Percentiles rank a stretch among this genome's conserved stretches.
Evolutionary conservation across 305 asterid genomes (phyloP).

Genomic region (Plantago rigida): DNA sequence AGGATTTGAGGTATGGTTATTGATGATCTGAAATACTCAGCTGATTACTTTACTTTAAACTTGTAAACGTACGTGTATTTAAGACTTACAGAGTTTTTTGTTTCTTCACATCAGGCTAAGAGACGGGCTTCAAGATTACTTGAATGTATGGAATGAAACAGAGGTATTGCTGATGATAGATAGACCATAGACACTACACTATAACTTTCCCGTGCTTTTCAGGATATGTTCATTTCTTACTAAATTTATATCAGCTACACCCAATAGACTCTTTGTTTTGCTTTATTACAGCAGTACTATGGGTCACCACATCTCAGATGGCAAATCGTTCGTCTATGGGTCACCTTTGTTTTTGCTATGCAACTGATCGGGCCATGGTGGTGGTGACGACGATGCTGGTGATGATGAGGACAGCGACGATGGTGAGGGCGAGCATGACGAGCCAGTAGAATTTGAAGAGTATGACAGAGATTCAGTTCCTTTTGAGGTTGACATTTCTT

Average conservation of each 20-base stretch:
- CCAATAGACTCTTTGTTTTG: too few relatives aligned
- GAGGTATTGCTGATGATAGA: constrained; percentile 36
- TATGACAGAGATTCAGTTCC: too few relatives aligned
- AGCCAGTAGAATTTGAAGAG: too few relatives aligned
- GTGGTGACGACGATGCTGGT: too few relatives aligned
- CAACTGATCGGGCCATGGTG: too few relatives aligned
- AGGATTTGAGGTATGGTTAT: constrained; percentile 61
- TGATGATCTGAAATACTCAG: constrained; percentile 17
- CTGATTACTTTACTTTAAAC: constrained; percentile 19
- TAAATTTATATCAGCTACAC: not conserved
- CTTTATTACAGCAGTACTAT: too few relatives aligned
- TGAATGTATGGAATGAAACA: constrained; percentile 37
- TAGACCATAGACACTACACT: not conserved
- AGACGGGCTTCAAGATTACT: constrained; percentile 50
- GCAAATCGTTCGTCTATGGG: too few relatives aligned
- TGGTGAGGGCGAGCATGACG: too few relatives aligned
- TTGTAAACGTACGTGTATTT: constrained; percentile 13
- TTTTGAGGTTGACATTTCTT: too few relatives aligned
- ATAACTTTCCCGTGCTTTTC: constrained; percentile 5
- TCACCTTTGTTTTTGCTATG: too few relatives aligned
- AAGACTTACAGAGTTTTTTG: not conserved
- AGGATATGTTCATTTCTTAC: constrained; percentile 14
- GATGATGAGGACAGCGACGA: too few relatives aligned
- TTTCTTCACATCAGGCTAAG: constrained; percentile 44
- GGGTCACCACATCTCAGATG: too few relatives aligned